These are phyloP conservation scores for Tolypocladium paradoxum DNA, from an alignment of 2,329 filamentous ascomycete genomes.

Conservation along the genomic window DNA sequence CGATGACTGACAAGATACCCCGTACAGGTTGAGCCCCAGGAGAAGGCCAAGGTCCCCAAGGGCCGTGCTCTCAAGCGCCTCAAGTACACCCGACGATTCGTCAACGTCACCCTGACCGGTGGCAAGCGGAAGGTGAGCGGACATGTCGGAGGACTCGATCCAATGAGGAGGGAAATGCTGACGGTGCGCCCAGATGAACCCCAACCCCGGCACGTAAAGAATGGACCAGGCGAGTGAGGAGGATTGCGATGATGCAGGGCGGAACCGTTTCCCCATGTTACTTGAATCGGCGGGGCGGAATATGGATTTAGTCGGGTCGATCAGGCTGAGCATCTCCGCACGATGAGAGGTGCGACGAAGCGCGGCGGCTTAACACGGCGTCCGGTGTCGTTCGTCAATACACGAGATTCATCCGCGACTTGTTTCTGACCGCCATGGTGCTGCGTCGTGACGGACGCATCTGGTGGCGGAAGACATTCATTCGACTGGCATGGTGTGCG, in stretches of 20 bases:
- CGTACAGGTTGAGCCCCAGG: slow-evolving; percentile 68
- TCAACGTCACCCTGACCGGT: slow-evolving; percentile 93
- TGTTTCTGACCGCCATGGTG: background rate
- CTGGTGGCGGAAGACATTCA: background rate
- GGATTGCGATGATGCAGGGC: slow-evolving; percentile 18
- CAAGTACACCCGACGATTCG: slow-evolving; percentile 93
- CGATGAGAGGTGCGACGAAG: slow-evolving; percentile 24
- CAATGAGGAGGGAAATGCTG: slow-evolving; percentile 8
- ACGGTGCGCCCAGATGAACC: slow-evolving; percentile 60
- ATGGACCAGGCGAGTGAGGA: slow-evolving; percentile 12
- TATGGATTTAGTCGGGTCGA: slow-evolving; percentile 24
- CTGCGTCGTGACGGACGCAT: background rate
- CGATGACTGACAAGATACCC: slow-evolving; percentile 18
- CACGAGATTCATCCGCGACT: slow-evolving; percentile 22
- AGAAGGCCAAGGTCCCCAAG: slow-evolving; percentile 97
- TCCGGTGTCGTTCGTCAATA: slow-evolving; percentile 32
- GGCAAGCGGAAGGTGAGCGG: slow-evolving; percentile 89
- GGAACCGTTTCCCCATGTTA: slow-evolving; percentile 20
- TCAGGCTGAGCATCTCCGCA: slow-evolving; percentile 23
- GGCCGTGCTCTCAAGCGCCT: slow-evolving; percentile 96
- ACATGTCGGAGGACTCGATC: background rate
- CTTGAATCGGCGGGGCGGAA: slow-evolving; percentile 21
- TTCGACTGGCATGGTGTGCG: background rate
- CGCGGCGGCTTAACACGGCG: slow-evolving; percentile 26
- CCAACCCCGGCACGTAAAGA: slow-evolving; percentile 63